Evolutionary conservation across 1,284 basidiomycete genomes (phyloP).

Genomic region (Hymenochaete sp.): DNA sequence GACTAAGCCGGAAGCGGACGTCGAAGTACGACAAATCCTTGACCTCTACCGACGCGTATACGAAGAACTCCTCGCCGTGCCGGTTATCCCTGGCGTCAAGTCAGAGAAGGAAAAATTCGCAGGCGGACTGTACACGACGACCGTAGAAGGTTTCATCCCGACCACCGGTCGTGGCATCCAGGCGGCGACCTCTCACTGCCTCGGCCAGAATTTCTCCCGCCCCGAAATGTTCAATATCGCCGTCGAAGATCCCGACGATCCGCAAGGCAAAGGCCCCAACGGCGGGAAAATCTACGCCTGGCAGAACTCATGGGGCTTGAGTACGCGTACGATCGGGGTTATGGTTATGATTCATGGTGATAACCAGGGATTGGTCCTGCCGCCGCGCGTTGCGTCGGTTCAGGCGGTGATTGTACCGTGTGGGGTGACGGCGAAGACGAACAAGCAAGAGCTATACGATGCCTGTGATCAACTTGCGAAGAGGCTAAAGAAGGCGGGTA

Average conservation of each 20-base stretch:
- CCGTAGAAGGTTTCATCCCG: slow-evolving; percentile 96
- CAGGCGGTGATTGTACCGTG: slow-evolving; percentile 93
- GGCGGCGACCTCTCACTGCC: slow-evolving; percentile 94
- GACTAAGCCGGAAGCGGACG: slow-evolving; percentile 82
- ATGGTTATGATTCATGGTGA: slow-evolving; percentile 99
- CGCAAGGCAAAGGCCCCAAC: slow-evolving; percentile 41
- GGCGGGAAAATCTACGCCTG: slow-evolving; percentile 72
- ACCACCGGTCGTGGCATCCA: slow-evolving; percentile 97
- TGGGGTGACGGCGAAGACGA: slow-evolving; percentile 79
- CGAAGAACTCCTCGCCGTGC: slow-evolving; percentile 94
- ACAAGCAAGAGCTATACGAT: slow-evolving; percentile 69
- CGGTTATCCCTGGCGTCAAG: slow-evolving; percentile 94
- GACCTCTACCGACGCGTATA: slow-evolving; percentile 96
- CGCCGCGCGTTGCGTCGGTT: slow-evolving; percentile 87
- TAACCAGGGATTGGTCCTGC: slow-evolving; percentile 93
- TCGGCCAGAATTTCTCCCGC: slow-evolving; percentile 97
- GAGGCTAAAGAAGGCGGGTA: slow-evolving; percentile 60
- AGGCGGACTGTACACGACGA: slow-evolving; percentile 96
- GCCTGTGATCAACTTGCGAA: slow-evolving; percentile 70
- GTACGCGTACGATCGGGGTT: slow-evolving; percentile 93
- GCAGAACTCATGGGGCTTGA: slow-evolving; percentile 99
- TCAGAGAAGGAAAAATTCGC: slow-evolving; percentile 99
- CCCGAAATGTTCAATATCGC: slow-evolving; percentile 97
- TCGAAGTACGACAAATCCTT: slow-evolving; percentile 89
- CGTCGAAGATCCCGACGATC: slow-evolving; percentile 86